Evolutionary conservation across 768 basidiomycete genomes (phyloP), one percentile per base, ranked within the genome.

Genomic region (Gloeopeniophorella convolvens): DNA sequence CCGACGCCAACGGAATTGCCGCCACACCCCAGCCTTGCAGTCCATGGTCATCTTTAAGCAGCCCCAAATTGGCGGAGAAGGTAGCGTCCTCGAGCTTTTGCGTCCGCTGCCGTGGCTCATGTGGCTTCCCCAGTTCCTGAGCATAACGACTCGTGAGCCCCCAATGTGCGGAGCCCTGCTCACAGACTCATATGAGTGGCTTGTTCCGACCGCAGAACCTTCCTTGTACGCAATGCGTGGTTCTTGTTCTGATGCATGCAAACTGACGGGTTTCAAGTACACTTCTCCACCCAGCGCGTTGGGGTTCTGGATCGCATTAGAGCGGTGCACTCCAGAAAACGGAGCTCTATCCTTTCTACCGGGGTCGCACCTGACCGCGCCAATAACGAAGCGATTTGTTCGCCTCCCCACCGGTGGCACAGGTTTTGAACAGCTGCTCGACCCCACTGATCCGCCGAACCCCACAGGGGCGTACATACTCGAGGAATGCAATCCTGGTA

Each of bases 31-130:
- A 86, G 93, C 89, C 2, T 70, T 94, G 27, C 92, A 95, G 62
- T 90, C 88, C 2, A 96, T 96, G 93, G 73, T 95, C 27, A 99
- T 98, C 53, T 92, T 85, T 60, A 98, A 98, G 67, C 93, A 97
- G 63, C 82, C 89, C 4, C 74, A 84, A 47, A 94, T 98, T 21
- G 95, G 96, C 2, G 92, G 92, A 2, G 82, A 88, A 78, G 92
- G 92, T 92, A 70, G 31, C 10, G 30, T 4, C 23, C 12, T 23
- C 20, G 32, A 15, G 16, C 18, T 21, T 35, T 21, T 40, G 28
- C 28, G 20, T 18, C n/a, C 34, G 4, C 26, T 28, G 23, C 24
- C 34, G 11, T 32, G 4, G 12, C 24, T 34, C 32, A 34, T 44
- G 33, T 46, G 24, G 12, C 21, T 28, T 46, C 32, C 13, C 4